Conservation (phyloP, 441 rosid genomes). For the Populus hybrid region DNA sequence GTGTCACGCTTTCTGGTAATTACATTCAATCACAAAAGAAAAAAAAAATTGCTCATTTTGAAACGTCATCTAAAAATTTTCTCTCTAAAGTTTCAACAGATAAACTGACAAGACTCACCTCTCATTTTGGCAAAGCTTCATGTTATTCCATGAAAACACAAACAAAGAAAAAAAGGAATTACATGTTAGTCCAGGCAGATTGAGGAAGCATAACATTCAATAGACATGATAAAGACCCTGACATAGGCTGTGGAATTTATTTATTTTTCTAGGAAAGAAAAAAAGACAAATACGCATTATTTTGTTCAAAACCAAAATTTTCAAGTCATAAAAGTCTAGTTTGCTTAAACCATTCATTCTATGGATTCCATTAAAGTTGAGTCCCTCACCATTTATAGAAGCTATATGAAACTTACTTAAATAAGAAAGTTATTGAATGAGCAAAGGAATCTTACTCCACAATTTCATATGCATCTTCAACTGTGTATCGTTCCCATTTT, state of each 20-base stretch:
- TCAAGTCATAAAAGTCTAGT: not conserved
- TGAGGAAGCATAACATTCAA: constrained; percentile 5
- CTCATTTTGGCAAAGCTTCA: constrained; percentile 90
- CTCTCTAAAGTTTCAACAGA: not conserved
- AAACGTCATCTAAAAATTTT: not conserved
- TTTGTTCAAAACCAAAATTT: not conserved
- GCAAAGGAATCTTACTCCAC: constrained; percentile 53
- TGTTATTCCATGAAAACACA: constrained; percentile 24
- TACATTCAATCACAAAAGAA: constrained; percentile 3
- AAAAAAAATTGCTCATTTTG: not conserved
- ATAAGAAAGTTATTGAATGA: not conserved
- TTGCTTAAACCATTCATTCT: not conserved
- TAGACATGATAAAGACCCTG: constrained; percentile 3
- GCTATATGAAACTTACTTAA: constrained; percentile 38
- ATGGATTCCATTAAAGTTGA: not conserved
- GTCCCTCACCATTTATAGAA: not conserved
- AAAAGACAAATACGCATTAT: not conserved
- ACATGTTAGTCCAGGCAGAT: constrained; percentile 7
- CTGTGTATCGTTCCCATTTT: constrained; percentile 83
- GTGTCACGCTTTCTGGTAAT: not conserved
- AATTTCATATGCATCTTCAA: constrained; percentile 87
- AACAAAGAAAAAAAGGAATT: constrained; percentile 15
- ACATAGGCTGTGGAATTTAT: not conserved
- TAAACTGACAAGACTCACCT: constrained; percentile 47
- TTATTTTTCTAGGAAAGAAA: not conserved